These are phyloP conservation scores for Bryopsis sp. DNA, from an alignment of 139 green algal genomes.

Conservation along the genomic window DNA sequence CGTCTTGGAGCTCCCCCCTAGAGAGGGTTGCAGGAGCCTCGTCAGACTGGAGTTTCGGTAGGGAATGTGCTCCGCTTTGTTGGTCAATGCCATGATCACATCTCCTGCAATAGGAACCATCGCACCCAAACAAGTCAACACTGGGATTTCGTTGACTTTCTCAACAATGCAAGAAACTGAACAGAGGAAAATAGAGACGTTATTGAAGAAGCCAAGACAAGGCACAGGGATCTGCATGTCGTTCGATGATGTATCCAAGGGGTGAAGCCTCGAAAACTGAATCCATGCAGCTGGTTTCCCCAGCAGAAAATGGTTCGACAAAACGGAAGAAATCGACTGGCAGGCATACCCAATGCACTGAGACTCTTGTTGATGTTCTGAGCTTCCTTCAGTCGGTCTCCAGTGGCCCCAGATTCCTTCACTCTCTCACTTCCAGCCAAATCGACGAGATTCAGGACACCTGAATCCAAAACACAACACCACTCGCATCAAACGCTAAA, in stretches of 20 bases:
- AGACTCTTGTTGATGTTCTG: slow-evolving; percentile 90
- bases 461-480: slow-evolving; percentile 14
- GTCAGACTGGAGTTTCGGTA: slow-evolving; percentile 94
- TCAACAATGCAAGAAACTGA: too few relatives aligned
- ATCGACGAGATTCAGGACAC: slow-evolving; percentile 76
- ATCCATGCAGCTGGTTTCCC: too few relatives aligned
- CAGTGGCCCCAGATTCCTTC: slow-evolving; percentile 65
- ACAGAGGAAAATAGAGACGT: too few relatives aligned
- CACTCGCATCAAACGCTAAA: too few relatives aligned
- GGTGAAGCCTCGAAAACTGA: not conserved
- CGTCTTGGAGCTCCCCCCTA: slow-evolving; percentile 81
- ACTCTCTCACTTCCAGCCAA: slow-evolving; percentile 80
- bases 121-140: not conserved
- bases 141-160: too few relatives aligned
- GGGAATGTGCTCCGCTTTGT: slow-evolving; percentile 80
- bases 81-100: slow-evolving; percentile 87
- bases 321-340: too few relatives aligned
- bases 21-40: slow-evolving; percentile 72
- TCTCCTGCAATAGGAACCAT: slow-evolving; percentile 63
- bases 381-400: slow-evolving; percentile 77
- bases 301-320: too few relatives aligned
- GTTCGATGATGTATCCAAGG: too few relatives aligned
- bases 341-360: slow-evolving; percentile 46
- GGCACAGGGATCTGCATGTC: too few relatives aligned
- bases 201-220: too few relatives aligned